A percentile compares a stretch with the other conserved stretches of the same genome.
These are phyloP conservation scores for Haplosporangium gracile DNA, from an alignment of 192 early-diverging fungal genomes.

Conservation along the genomic window DNA sequence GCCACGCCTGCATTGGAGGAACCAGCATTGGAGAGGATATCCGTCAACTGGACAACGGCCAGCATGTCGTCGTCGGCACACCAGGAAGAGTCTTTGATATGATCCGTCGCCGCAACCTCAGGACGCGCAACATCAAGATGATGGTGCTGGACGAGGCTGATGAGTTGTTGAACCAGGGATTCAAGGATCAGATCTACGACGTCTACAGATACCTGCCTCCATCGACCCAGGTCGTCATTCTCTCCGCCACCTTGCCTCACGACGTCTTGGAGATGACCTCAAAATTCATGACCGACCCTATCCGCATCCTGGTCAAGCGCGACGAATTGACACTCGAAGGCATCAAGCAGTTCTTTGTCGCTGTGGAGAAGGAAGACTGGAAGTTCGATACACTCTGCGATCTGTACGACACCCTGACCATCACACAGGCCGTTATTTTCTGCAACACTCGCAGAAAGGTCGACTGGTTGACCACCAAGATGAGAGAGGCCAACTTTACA, in stretches of 20 bases:
- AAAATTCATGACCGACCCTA: constrained; percentile 98
- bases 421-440: constrained; percentile 99
- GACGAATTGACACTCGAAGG: constrained; percentile 99
- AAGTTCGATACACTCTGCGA: constrained; percentile 99
- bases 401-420: constrained; percentile 95
- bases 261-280: constrained; percentile 97
- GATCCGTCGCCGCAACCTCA: constrained; percentile 89
- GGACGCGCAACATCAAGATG: constrained; percentile 92
- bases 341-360: constrained; percentile 99
- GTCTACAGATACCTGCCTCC: constrained; percentile 94
- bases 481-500: constrained; percentile 97
- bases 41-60: constrained; percentile 89
- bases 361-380: constrained; percentile 98
- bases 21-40: constrained; percentile 95
- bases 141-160: constrained; percentile 98
- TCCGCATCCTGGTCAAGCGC: constrained; percentile 97
- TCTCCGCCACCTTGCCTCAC: constrained; percentile 93
- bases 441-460: constrained; percentile 98
- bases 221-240: constrained; percentile 91
- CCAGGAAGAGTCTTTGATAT: constrained; percentile 98
- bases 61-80: constrained; percentile 95
- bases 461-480: constrained; percentile 97
- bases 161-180: constrained; percentile 93
- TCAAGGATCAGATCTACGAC: constrained; percentile 98
- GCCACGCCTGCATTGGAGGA: constrained; percentile 96